phyloP scores from a whole-genome alignment of 257 asterid genomes.

The Lantana camara region DNA sequence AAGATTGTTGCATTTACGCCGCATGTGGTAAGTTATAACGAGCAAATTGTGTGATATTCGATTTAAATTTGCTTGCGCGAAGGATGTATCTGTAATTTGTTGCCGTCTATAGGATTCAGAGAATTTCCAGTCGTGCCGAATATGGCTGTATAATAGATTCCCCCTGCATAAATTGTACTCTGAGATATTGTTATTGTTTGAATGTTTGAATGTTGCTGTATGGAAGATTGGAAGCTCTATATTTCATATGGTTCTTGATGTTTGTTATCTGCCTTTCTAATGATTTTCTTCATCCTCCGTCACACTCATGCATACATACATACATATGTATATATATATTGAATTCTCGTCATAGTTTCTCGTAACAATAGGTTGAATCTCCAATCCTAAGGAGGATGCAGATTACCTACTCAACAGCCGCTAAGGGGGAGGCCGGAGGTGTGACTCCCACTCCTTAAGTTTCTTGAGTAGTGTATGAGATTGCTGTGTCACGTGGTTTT shows the following conservation, averaged over 20 bases:
- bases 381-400: too few relatives aligned
- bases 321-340: background rate
- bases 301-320: background rate
- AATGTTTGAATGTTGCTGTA: slow-evolving; percentile 7
- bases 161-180: slow-evolving; percentile 29
- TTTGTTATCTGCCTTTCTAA: slow-evolving; percentile 19
- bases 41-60: slow-evolving; percentile 27
- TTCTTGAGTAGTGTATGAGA: too few relatives aligned
- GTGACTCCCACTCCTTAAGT: too few relatives aligned
- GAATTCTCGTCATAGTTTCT: background rate
- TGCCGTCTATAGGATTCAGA: too few relatives aligned
- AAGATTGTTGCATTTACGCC: slow-evolving; percentile 28
- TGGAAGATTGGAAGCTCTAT: slow-evolving; percentile 11
- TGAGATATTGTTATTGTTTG: slow-evolving; percentile 25
- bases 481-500: too few relatives aligned
- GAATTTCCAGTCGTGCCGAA: slow-evolving; percentile 31
- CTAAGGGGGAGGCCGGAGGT: too few relatives aligned
- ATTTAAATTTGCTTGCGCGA: slow-evolving; percentile 30
- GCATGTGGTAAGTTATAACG: slow-evolving; percentile 32
- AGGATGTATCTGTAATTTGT: slow-evolving; percentile 5
- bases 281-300: background rate
- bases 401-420: too few relatives aligned
- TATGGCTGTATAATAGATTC: slow-evolving; percentile 45
- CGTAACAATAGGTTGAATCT: background rate
- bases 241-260: slow-evolving; percentile 19